phyloP scores from a whole-genome alignment of 306 rosid genomes.

The Hippophae rhamnoides region DNA sequence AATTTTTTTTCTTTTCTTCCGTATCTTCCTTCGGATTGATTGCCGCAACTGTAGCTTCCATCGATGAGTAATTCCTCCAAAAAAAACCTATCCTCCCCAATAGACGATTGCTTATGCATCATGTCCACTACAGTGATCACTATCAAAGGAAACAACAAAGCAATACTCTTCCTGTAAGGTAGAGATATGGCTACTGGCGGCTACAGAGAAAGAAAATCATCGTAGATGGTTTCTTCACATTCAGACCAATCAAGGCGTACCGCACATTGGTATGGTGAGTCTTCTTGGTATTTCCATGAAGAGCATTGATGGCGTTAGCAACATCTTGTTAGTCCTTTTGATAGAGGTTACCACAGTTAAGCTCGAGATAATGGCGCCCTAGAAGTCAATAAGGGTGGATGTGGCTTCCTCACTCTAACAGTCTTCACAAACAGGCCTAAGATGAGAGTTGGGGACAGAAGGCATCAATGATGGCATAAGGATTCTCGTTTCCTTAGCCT shows the following conservation, averaged over 20 bases:
- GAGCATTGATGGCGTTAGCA: constrained; percentile 86
- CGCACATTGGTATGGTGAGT: constrained; percentile 86
- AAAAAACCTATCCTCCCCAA: constrained; percentile 45
- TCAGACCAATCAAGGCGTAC: constrained; percentile 62
- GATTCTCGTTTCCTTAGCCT: constrained; percentile 59
- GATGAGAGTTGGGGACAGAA: constrained; percentile 29
- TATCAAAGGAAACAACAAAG: constrained; percentile 20
- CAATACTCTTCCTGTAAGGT: constrained; percentile 38
- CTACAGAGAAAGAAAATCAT: constrained; percentile 26
- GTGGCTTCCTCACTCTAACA: constrained; percentile 97
- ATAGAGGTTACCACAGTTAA: constrained; percentile 92
- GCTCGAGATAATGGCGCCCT: constrained; percentile 94
- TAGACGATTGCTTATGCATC: constrained; percentile 56
- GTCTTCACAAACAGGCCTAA: constrained; percentile 80
- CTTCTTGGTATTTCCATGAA: constrained; percentile 81
- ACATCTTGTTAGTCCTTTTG: constrained; percentile 98
- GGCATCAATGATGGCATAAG: constrained; percentile 24
- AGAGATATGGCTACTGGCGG: constrained; percentile 61
- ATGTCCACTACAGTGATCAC: constrained; percentile 31
- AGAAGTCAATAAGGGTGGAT: constrained; percentile 70
- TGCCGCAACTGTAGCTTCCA: constrained; percentile 84
- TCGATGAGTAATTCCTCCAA: constrained; percentile 71
- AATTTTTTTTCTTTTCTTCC: constrained; percentile 10
- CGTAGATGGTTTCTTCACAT: constrained; percentile 34
- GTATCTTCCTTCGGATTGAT: constrained; percentile 53